Base-by-base conservation (phyloP, 1,284 basidiomycete species). In the Leccinum griseonigrum region DNA sequence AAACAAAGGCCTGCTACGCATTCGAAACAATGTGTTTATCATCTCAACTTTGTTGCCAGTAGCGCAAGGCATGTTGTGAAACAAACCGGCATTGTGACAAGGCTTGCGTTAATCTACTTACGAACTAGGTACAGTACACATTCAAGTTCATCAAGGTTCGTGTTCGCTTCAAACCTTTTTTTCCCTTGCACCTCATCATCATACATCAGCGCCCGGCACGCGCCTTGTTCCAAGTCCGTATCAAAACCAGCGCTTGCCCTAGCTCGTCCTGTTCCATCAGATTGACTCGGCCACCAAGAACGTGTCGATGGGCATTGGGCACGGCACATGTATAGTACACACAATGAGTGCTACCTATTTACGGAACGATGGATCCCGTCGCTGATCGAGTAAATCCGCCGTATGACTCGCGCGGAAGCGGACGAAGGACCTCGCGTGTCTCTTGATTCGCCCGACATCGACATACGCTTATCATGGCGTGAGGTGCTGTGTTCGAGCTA, bases 151-250 rank as follows among this genome's bases (percentile, higher is more conserved):
- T 38, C 6, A 14, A 13, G 13, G 34, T 36, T 36, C 34, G 34
- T 36, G 46, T 26, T 60, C 48, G 57, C 43, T 57, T 51, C 58
- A 36, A 36, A 13, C 13, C 13, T 13, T 36, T 31, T 16, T 8
- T 38, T 29, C 18, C 13, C 22, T 51, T 60, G 32, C 36, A 14
- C 32, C 50, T 29, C 18, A 28, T 61, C 10, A 58, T 32, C 58
- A 58, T 63, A 60, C 57, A 60, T 14, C 58, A 60, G 3, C 57
- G 11, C 32, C 13, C 32, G 4, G 11, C 32, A 58, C 34, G 13
- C 57, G 18, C 57, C 18, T 6, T n/a, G 56, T 38, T 63, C 61
- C 43, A 10, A 4, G 32, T 32, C 32, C 13, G 38, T 61, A 43
- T 58, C 14, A n/a, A 16, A 43, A 36, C 2, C 13, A 32, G 3